phyloP scores from a whole-genome alignment of 257 asterid species.

The Nicotiana obtusifolia region DNA sequence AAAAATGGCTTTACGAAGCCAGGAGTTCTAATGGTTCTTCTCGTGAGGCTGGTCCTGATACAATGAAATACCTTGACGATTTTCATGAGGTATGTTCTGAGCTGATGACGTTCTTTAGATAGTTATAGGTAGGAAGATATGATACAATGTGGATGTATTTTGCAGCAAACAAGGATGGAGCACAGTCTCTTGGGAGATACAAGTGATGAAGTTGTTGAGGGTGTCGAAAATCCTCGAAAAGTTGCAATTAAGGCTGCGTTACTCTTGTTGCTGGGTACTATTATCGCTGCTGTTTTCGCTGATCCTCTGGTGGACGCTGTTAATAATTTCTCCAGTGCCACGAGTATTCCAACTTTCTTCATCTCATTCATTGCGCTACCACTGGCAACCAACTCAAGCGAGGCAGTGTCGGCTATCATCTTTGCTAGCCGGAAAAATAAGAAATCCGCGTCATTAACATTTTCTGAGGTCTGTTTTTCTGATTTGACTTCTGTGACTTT shows the following conservation, averaged over 20 bases:
- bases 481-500: not conserved
- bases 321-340: conserved; percentile 74
- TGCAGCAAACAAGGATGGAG: conserved; percentile 74
- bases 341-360: conserved; percentile 80
- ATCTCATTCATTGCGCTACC: conserved; percentile 83
- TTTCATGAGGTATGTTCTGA: conserved; percentile 52
- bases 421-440: conserved; percentile 73
- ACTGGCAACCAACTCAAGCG: conserved; percentile 95
- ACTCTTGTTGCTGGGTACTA: conserved; percentile 61
- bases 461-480: conserved; percentile 64
- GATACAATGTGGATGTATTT: conserved; percentile 7
- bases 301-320: conserved; percentile 94
- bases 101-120: not conserved
- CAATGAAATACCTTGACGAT: conserved; percentile 50
- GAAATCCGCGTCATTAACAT: conserved; percentile 81
- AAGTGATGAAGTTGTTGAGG: conserved; percentile 62
- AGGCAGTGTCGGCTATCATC: conserved; percentile 87
- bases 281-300: conserved; percentile 87
- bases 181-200: conserved; percentile 51
- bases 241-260: conserved; percentile 57
- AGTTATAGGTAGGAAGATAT: not conserved
- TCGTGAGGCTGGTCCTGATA: conserved; percentile 30
- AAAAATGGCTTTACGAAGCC: conserved; percentile 72
- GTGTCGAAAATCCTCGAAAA: conserved; percentile 41
- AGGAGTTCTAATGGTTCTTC: conserved; percentile 28